These are phyloP conservation scores for Wallacemonas rigidus DNA, from an alignment of 208 protist genomes.

Conservation along the genomic window DNA sequence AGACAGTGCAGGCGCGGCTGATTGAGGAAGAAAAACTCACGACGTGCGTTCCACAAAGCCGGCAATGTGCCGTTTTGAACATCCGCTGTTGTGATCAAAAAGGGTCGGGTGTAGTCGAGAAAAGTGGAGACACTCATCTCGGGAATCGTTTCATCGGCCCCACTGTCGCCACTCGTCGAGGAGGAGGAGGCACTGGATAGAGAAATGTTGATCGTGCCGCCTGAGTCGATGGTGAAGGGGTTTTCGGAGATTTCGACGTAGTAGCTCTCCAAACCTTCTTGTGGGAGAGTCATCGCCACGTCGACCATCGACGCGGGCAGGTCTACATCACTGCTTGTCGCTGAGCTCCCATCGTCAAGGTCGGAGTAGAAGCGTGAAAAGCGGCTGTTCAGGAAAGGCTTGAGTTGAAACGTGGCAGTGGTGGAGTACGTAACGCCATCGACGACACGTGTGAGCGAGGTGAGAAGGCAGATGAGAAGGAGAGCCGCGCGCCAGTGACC, in stretches of 20 bases:
- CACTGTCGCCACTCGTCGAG: slow-evolving; percentile 12
- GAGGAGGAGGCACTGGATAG: slow-evolving; percentile 1
- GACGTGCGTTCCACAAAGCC: background rate
- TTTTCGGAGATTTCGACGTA: slow-evolving; percentile 20
- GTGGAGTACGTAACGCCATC: background rate
- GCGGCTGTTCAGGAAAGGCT: background rate
- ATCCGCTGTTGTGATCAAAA: background rate
- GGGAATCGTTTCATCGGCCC: background rate
- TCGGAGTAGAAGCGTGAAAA: slow-evolving; percentile 6
- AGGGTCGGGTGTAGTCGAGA: slow-evolving; percentile 2
- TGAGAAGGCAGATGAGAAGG: background rate
- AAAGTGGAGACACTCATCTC: background rate
- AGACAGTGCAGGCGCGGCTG: slow-evolving; percentile 49
- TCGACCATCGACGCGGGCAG: background rate
- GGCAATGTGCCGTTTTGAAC: background rate
- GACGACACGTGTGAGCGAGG: background rate
- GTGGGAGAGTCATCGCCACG: background rate
- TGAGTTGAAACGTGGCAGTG: background rate
- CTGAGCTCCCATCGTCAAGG: background rate
- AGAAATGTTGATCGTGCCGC: slow-evolving; percentile 29
- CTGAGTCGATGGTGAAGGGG: slow-evolving; percentile 40
- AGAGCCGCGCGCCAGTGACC: background rate
- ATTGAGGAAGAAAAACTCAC: slow-evolving; percentile 53
- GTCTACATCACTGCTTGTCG: background rate
- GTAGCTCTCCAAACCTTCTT: slow-evolving; percentile 17